Evolutionary conservation across 306 rosid species (phyloP).

Genomic region (Biancaea sappan): DNA sequence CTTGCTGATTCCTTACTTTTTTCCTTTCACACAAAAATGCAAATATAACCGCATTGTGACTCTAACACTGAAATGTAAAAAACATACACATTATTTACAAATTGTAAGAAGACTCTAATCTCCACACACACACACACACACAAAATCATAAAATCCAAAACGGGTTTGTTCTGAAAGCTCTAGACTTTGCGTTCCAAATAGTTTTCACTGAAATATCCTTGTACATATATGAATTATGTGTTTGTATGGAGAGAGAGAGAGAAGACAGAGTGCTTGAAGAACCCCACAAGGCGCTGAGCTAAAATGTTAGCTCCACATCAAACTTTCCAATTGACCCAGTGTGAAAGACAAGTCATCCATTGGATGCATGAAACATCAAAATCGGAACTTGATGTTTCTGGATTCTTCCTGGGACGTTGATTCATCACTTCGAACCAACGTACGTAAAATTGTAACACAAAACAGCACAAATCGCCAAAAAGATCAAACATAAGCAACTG

Average conservation of each 20-base stretch:
- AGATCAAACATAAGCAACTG: background rate
- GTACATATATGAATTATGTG: background rate
- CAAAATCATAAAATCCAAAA: background rate
- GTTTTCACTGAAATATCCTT: background rate
- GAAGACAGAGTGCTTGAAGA: conserved; percentile 6
- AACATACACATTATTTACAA: background rate
- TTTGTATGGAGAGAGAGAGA: background rate
- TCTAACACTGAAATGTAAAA: background rate
- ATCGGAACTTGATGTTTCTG: background rate
- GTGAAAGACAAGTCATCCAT: conserved; percentile 3
- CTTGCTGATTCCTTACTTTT: background rate
- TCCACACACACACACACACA: background rate
- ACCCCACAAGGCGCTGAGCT: background rate
- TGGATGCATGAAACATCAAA: background rate
- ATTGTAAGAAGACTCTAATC: background rate
- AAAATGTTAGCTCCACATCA: background rate
- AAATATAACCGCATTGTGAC: background rate
- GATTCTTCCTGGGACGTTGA: background rate
- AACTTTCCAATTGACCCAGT: conserved; percentile 5
- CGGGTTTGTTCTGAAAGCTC: background rate
- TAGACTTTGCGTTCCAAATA: background rate
- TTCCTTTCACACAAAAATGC: background rate
- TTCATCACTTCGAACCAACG: background rate
- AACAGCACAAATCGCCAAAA: background rate
- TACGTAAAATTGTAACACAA: background rate